Conservation (phyloP, 2,329 filamentous ascomycete genomes). For the Fusarium tjaetaba region DNA sequence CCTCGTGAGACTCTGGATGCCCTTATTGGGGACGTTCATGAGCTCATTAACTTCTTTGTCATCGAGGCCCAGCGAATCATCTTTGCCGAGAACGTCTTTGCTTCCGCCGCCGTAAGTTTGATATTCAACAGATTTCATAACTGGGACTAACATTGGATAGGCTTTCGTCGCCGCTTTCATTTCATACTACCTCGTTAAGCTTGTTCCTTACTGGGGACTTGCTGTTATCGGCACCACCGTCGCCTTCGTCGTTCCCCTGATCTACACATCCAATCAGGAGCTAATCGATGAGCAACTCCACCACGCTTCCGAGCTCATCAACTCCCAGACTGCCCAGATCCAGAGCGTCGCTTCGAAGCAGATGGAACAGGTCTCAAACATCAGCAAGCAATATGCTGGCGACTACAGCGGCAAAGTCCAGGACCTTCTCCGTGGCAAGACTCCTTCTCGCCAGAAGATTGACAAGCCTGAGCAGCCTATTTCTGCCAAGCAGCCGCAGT, state of each 20-base stretch:
- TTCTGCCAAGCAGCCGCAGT: slow-evolving; percentile 45
- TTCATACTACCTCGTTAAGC: slow-evolving; percentile 75
- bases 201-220: slow-evolving; percentile 76
- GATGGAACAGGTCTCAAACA: slow-evolving; percentile 68
- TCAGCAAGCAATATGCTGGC: slow-evolving; percentile 74
- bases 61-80: slow-evolving; percentile 75
- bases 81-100: slow-evolving; percentile 73
- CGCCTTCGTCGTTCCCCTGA: slow-evolving; percentile 69
- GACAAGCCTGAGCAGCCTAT: slow-evolving; percentile 47
- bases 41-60: slow-evolving; percentile 77
- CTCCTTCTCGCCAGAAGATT: slow-evolving; percentile 54
- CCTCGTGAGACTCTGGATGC: slow-evolving; percentile 69
- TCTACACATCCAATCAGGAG: slow-evolving; percentile 76
- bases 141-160: slow-evolving; percentile 50
- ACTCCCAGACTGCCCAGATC: slow-evolving; percentile 71
- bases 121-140: slow-evolving; percentile 19
- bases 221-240: slow-evolving; percentile 68
- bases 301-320: slow-evolving; percentile 66
- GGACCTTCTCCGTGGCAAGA: slow-evolving; percentile 65
- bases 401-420: slow-evolving; percentile 76
- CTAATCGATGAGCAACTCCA: slow-evolving; percentile 72
- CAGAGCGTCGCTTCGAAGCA: slow-evolving; percentile 71
- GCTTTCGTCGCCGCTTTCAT: slow-evolving; percentile 69
- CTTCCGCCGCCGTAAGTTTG: slow-evolving; percentile 66
- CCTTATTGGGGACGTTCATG: slow-evolving; percentile 71